Conservation (phyloP, 2,329 filamentous ascomycete species). For the Aspergillus pseudoviridinutans region DNA sequence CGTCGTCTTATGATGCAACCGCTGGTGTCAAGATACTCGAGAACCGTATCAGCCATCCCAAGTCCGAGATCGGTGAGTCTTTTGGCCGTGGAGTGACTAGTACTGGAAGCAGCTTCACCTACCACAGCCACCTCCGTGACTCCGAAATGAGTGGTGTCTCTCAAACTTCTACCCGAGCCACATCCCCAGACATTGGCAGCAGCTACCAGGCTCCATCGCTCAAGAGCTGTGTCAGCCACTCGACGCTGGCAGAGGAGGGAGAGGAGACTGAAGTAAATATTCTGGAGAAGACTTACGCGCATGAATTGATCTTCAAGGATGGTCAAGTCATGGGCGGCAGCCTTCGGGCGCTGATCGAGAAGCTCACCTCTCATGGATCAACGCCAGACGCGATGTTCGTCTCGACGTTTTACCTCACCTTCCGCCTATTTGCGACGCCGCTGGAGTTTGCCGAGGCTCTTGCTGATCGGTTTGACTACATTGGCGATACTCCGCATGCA, state of each 20-base stretch:
- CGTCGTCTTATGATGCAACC: slow-evolving; percentile 20
- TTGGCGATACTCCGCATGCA: slow-evolving; percentile 70
- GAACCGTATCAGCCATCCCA: slow-evolving; percentile 35
- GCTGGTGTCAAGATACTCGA: slow-evolving; percentile 19
- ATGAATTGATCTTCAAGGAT: slow-evolving; percentile 92
- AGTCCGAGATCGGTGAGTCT: slow-evolving; percentile 28
- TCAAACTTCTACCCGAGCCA: slow-evolving; percentile 79
- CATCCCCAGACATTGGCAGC: slow-evolving; percentile 68
- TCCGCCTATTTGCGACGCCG: slow-evolving; percentile 85
- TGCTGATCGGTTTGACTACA: slow-evolving; percentile 90
- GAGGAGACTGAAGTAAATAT: slow-evolving; percentile 78
- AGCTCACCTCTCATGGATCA: slow-evolving; percentile 85
- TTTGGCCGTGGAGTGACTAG: slow-evolving; percentile 69
- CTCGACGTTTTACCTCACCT: slow-evolving; percentile 93
- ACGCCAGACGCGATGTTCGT: slow-evolving; percentile 90
- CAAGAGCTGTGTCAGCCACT: slow-evolving; percentile 65
- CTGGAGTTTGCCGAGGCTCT: slow-evolving; percentile 72
- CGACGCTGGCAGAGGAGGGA: slow-evolving; percentile 66
- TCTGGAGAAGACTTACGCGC: slow-evolving; percentile 86
- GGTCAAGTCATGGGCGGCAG: slow-evolving; percentile 92
- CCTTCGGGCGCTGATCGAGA: slow-evolving; percentile 85
- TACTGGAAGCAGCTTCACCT: slow-evolving; percentile 73
- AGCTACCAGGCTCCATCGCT: slow-evolving; percentile 58
- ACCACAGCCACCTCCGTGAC: slow-evolving; percentile 66
- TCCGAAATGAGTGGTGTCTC: slow-evolving; percentile 79